Base-by-base conservation (phyloP, 78 protist species). In the Dictyostelium purpureum region DNA sequence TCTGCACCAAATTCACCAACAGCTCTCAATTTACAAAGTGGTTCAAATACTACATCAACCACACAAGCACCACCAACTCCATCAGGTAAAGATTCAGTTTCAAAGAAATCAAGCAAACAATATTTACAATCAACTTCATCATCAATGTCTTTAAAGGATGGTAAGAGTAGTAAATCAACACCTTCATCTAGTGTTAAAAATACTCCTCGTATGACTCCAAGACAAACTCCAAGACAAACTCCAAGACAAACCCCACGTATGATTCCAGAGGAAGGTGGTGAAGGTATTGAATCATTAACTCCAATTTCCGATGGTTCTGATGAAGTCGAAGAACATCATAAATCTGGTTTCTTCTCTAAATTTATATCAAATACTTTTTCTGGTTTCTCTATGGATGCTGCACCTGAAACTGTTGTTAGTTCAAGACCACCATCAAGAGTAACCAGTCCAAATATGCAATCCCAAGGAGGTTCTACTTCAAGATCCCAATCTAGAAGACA, bases 281-380 rank as follows among this genome's bases (percentile, higher is more conserved):
- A 28, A 12, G 24, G 19, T 33, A 16, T 63, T 33, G 71, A 63
- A 33, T 63, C 71, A 63, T 16, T 63, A 14, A 33, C 71, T 33
- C 71, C 71, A 31, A 63, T 63, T 26, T 37, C 43, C 4, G 71
- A 63, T 33, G 33, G 45, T 4, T 47, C 52, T 14, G 76, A 69
- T 40, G 76, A 43, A 38, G 18, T 26, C 21, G 76, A 69, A 21
- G 76, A 69, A 38, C 19, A n/a, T 69, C 76, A 47, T 40, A 69
- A 42, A 69, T 40, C 52, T 40, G 35, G 43, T 6, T 42, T 35
- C 76, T 21, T 52, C 52, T 33, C 45, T 21, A 85, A 85, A 61
- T 85, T 79, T 69, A 54, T 85, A 2, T 54, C 74, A 51, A 75
- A 43, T 33, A 75, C 81, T 9, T 75, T 75, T 35, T 51, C 67